These are phyloP conservation scores for Fusarium coffeatum DNA, from an alignment of 2,329 filamentous ascomycete species.

Conservation along the genomic window DNA sequence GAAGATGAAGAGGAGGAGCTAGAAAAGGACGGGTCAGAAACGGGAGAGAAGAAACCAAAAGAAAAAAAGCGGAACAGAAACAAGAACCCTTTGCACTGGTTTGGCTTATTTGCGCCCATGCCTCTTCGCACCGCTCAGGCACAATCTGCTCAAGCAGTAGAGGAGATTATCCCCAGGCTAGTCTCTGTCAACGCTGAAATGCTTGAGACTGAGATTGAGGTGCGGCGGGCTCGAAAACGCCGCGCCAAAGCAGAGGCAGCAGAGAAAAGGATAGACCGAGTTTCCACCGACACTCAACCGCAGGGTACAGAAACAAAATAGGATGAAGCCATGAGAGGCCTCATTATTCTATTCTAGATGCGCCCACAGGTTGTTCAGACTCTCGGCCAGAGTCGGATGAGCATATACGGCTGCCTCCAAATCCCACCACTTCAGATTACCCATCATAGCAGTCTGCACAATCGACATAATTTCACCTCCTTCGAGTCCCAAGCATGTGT, in stretches of 20 bases:
- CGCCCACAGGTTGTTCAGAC: constrained; percentile 63
- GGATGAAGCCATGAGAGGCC: neutral
- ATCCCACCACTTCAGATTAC: constrained; percentile 57
- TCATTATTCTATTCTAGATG: constrained; percentile 54
- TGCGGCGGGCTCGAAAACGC: constrained; percentile 70
- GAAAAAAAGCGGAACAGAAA: constrained; percentile 32
- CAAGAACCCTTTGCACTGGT: constrained; percentile 66
- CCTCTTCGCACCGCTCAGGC: constrained; percentile 69
- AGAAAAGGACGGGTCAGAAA: constrained; percentile 4
- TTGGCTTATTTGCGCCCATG: constrained; percentile 65
- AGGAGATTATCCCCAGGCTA: constrained; percentile 67
- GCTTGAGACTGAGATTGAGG: constrained; percentile 73
- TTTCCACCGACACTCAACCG: constrained; percentile 5
- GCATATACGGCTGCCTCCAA: constrained; percentile 61
- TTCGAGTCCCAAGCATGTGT: constrained; percentile 63
- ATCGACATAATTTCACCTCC: constrained; percentile 66
- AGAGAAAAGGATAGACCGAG: constrained; percentile 45
- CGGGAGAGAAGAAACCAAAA: constrained; percentile 14
- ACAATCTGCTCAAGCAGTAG: constrained; percentile 66
- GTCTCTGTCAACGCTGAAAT: constrained; percentile 70
- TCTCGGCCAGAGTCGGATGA: constrained; percentile 63
- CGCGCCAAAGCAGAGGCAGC: constrained; percentile 60
- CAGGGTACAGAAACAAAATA: neutral
- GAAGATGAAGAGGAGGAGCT: constrained; percentile 19
- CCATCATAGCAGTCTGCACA: constrained; percentile 65